A percentile compares a stretch with the other conserved stretches of the same genome.
phyloP scores from a whole-genome alignment of 345 rosid genomes.

The Gossypium australe region DNA sequence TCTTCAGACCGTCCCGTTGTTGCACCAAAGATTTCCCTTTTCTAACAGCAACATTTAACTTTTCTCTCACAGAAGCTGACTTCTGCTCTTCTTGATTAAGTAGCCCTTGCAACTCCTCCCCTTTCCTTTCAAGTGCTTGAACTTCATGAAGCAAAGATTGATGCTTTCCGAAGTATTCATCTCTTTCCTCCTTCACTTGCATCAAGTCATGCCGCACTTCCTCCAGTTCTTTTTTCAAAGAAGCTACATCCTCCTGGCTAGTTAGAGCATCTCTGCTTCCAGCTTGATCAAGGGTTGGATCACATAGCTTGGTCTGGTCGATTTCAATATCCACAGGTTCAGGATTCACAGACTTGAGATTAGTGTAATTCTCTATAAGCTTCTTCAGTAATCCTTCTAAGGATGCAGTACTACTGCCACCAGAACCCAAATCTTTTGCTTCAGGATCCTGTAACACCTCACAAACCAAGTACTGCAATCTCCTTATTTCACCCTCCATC shows the following conservation, averaged over 20 bases:
- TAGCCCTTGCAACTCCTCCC: slow-evolving; percentile 53
- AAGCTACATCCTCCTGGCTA: slow-evolving; percentile 31
- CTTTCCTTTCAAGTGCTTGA: slow-evolving; percentile 52
- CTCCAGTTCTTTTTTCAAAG: slow-evolving; percentile 64
- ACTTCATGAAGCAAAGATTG: slow-evolving; percentile 52
- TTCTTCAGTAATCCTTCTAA: slow-evolving; percentile 61
- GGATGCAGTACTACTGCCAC: slow-evolving; percentile 39
- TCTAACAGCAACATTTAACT: slow-evolving; percentile 86
- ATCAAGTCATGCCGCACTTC: slow-evolving; percentile 47
- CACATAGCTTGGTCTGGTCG: slow-evolving; percentile 23
- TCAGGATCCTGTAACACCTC: slow-evolving; percentile 55
- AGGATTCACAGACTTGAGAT: slow-evolving; percentile 26
- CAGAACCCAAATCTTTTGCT: slow-evolving; percentile 35
- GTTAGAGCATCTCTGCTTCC: slow-evolving; percentile 37
- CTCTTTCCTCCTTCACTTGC: slow-evolving; percentile 66
- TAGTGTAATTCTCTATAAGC: slow-evolving; percentile 54
- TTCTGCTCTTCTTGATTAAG: slow-evolving; percentile 86
- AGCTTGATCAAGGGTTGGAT: slow-evolving; percentile 26
- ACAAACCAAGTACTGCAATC: slow-evolving; percentile 53
- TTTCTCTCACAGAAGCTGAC: slow-evolving; percentile 72
- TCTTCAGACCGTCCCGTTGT: slow-evolving; percentile 73
- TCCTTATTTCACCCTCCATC: slow-evolving; percentile 43
- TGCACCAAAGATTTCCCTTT: slow-evolving; percentile 95
- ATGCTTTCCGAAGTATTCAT: slow-evolving; percentile 50
- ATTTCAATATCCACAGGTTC: slow-evolving; percentile 22